A percentile compares a stretch with the other conserved stretches of the same genome.
These are phyloP conservation scores for Ramichloridium luteum DNA, from an alignment of 2,329 filamentous ascomycete species.

Conservation along the genomic window DNA sequence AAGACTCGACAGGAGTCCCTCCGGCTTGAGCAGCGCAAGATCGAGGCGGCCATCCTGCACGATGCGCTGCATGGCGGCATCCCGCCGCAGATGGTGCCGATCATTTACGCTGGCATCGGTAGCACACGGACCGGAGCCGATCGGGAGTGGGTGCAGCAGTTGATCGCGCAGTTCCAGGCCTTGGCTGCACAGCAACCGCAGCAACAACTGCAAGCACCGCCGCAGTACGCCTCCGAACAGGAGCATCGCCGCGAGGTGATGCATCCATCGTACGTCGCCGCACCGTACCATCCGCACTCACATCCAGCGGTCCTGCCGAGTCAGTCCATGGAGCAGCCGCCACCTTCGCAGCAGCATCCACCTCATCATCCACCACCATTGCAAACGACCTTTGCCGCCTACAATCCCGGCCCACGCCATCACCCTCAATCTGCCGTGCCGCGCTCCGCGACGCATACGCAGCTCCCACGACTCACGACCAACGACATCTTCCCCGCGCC, in stretches of 20 bases:
- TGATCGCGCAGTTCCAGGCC: conserved; percentile 29
- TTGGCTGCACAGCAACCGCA: conserved; percentile 20
- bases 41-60: conserved; percentile 41
- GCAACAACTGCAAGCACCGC: conserved; percentile 29
- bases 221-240: conserved; percentile 7
- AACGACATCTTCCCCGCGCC: conserved; percentile 40
- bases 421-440: no score
- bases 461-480: conserved; percentile 39
- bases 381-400: conserved; percentile 31
- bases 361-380: conserved; percentile 10
- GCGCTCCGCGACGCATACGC: conserved; percentile 34
- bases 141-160: conserved; percentile 40
- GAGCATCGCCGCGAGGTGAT: no score
- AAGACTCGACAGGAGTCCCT: conserved; percentile 40
- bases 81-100: conserved; percentile 39
- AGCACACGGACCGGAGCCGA: conserved; percentile 37
- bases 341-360: conserved; percentile 22
- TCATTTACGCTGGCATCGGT: conserved; percentile 42
- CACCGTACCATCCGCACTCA: no score
- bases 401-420: conserved; percentile 21
- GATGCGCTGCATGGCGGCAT: conserved; percentile 41
- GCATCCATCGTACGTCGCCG: no score
- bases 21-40: conserved; percentile 38
- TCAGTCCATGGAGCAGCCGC: conserved; percentile 26
- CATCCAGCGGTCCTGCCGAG: conserved; percentile 21